A percentile compares a stretch with the other conserved stretches of the same genome.
These are phyloP conservation scores for Hymenoscyphus infarciens DNA, from an alignment of 2,329 filamentous ascomycete genomes.

Conservation along the genomic window DNA sequence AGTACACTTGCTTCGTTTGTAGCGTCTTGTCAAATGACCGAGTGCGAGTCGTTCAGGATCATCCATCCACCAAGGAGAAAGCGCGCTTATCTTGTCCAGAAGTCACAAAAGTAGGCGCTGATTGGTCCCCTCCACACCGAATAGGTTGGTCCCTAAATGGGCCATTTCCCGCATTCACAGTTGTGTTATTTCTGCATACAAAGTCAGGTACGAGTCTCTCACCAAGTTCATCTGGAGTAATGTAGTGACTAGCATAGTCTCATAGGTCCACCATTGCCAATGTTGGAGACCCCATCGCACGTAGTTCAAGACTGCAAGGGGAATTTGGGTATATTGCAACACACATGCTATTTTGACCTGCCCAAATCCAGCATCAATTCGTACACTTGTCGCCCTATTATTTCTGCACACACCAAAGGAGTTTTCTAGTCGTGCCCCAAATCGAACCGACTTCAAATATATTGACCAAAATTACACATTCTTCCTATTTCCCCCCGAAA, in stretches of 20 bases:
- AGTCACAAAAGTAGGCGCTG: neutral
- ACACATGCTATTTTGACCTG: neutral
- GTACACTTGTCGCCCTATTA: neutral
- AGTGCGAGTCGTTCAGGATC: neutral
- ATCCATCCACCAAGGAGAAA: neutral
- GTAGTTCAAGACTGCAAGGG: neutral
- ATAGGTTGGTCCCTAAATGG: neutral
- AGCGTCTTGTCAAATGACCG: neutral
- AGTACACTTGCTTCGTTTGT: neutral
- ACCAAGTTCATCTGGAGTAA: neutral
- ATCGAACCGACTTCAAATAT: neutral
- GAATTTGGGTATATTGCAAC: constrained; percentile 2
- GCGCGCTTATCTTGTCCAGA: neutral
- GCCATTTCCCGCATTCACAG: neutral
- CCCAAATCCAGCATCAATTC: neutral
- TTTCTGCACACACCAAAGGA: neutral
- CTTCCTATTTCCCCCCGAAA: neutral
- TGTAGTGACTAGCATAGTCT: neutral
- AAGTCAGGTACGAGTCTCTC: neutral
- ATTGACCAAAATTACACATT: constrained; percentile 2
- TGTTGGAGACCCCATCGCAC: neutral
- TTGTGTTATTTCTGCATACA: neutral
- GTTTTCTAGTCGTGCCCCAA: neutral
- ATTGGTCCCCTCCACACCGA: neutral
- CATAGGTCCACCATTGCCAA: neutral